Percentiles rank a stretch among this genome's conserved stretches.
Evolutionary conservation across 306 rosid species (phyloP).

Genomic region (Macrotyloma uniflorum): DNA sequence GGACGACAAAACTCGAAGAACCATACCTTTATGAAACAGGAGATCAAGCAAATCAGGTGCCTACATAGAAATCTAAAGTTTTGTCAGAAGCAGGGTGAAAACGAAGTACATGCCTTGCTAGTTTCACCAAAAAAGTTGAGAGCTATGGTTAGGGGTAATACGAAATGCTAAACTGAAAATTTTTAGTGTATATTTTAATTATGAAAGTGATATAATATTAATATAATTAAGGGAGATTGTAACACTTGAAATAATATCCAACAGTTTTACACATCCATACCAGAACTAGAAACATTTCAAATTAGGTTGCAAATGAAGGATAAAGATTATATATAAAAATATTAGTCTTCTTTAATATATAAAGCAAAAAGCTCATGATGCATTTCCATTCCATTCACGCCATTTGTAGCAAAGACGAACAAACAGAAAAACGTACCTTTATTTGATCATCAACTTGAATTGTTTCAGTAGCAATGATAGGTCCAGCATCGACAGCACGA

Average conservation of each 20-base stretch:
- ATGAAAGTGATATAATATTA: background rate
- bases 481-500: constrained; percentile 92
- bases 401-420: constrained; percentile 13
- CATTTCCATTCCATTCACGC: background rate
- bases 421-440: constrained; percentile 53
- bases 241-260: constrained; percentile 13
- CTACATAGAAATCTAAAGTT: constrained; percentile 57
- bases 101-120: constrained; percentile 13
- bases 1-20: constrained; percentile 21
- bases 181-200: background rate
- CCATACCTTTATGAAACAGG: constrained; percentile 73
- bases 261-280: constrained; percentile 22
- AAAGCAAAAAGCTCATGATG: background rate
- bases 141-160: background rate
- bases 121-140: constrained; percentile 24
- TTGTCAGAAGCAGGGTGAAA: constrained; percentile 36
- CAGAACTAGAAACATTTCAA: constrained; percentile 10
- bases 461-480: constrained; percentile 68
- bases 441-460: constrained; percentile 69
- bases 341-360: background rate
- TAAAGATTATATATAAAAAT: background rate
- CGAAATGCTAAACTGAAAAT: background rate
- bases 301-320: background rate
- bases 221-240: background rate
- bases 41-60: constrained; percentile 82